Conservation (phyloP, 2,329 filamentous ascomycete genomes). For the Colletotrichum chlorophyti region DNA sequence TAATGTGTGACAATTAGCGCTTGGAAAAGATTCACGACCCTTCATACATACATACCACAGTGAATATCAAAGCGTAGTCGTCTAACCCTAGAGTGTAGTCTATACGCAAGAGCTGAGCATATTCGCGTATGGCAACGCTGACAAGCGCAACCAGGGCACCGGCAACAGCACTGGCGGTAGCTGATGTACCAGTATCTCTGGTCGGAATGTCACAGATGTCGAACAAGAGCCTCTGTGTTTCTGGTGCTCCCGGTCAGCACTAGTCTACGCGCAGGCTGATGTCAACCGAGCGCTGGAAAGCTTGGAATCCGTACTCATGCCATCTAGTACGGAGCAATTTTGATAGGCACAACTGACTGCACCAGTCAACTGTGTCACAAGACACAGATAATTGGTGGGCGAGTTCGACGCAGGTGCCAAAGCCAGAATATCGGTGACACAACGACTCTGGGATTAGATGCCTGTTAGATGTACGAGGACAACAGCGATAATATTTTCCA, state of each 20-base stretch:
- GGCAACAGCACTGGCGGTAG: conserved; percentile 12
- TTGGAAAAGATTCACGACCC: not conserved
- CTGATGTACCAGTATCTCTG: conserved; percentile 5
- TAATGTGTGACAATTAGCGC: too few species aligned
- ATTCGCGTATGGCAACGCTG: conserved; percentile 9
- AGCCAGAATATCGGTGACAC: not conserved
- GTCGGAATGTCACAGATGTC: conserved; percentile 2
- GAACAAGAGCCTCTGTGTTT: conserved; percentile 5
- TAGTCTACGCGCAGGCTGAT: too few species aligned
- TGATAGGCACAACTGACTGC: not conserved
- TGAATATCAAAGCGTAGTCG: conserved; percentile 15
- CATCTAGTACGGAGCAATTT: not conserved
- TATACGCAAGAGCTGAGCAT: conserved; percentile 1
- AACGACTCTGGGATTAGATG: not conserved
- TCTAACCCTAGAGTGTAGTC: conserved; percentile 12
- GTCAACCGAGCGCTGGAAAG: not conserved
- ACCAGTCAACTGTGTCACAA: not conserved
- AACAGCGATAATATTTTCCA: too few species aligned
- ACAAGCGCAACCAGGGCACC: conserved; percentile 4
- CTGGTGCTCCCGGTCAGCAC: not conserved
- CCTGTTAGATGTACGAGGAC: not conserved
- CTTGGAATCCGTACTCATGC: not conserved
- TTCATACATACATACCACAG: not conserved
- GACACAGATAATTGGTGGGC: not conserved
- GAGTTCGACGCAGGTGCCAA: not conserved